Evolutionary conservation across 1,139 yeast species (phyloP).

Genomic region (Protomyces arabidopsidicola): DNA sequence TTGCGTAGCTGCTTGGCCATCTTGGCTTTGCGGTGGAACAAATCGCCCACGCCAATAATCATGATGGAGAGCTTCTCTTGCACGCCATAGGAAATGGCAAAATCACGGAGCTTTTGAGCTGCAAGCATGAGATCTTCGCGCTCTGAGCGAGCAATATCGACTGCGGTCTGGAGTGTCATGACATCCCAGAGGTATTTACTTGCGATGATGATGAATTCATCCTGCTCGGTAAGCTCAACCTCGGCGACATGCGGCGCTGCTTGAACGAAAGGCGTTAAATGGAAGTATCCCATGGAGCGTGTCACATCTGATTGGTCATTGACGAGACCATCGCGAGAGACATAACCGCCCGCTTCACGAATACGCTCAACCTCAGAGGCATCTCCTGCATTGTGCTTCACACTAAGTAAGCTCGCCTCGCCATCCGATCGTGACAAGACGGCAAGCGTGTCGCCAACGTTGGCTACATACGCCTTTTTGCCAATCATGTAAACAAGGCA

Average conservation of each 20-base stretch:
- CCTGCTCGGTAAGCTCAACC: constrained; percentile 59
- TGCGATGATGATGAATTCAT: constrained; percentile 83
- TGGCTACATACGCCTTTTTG: constrained; percentile 69
- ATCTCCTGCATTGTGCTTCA: constrained; percentile 78
- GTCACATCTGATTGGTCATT: constrained; percentile 81
- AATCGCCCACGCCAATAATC: constrained; percentile 61
- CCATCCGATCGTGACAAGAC: constrained; percentile 76
- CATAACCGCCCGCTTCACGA: constrained; percentile 86
- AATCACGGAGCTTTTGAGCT: constrained; percentile 88
- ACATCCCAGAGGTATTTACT: constrained; percentile 81
- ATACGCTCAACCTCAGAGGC: constrained; percentile 79
- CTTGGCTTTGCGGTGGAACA: constrained; percentile 36
- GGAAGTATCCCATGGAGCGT: constrained; percentile 80
- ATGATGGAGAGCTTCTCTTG: constrained; percentile 76
- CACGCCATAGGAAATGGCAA: constrained; percentile 90
- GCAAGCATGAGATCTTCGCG: constrained; percentile 83
- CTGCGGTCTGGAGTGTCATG: constrained; percentile 77
- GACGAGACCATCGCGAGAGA: constrained; percentile 75
- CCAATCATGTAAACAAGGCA: constrained; percentile 75
- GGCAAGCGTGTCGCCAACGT: constrained; percentile 86
- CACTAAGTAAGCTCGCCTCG: constrained; percentile 66
- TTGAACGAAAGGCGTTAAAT: constrained; percentile 79
- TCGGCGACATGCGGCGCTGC: constrained; percentile 78
- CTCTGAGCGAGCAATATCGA: constrained; percentile 81
- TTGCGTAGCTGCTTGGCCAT: constrained; percentile 38